A percentile compares a stretch with the other conserved stretches of the same genome.
Evolutionary conservation across 1,139 yeast species (phyloP).

Genomic region (Candida glucosophila): DNA sequence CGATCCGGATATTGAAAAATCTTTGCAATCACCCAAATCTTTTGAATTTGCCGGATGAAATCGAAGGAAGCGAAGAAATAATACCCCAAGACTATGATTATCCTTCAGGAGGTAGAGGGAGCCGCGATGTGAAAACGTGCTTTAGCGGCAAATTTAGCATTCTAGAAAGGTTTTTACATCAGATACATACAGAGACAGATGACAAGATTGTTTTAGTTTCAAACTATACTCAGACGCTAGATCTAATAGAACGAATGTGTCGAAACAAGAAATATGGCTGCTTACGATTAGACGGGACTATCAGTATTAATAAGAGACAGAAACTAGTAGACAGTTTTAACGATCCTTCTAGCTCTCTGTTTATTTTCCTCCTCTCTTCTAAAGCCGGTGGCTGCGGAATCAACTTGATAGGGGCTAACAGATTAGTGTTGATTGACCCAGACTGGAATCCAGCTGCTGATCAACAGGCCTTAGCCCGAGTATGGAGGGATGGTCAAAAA

Average conservation of each 20-base stretch:
- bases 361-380: conserved; percentile 80
- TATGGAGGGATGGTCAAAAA: conserved; percentile 98
- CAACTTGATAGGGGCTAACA: conserved; percentile 90
- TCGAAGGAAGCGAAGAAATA: conserved; percentile 56
- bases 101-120: conserved; percentile 29
- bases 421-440: conserved; percentile 83
- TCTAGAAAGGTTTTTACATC: conserved; percentile 66
- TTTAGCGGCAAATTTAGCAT: conserved; percentile 53
- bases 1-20: conserved; percentile 71
- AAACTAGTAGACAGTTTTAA: conserved; percentile 86
- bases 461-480: conserved; percentile 95
- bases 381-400: conserved; percentile 99
- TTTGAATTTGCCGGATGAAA: conserved; percentile 64
- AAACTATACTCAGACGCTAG: conserved; percentile 83
- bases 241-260: conserved; percentile 82
- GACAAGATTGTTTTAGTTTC: conserved; percentile 86
- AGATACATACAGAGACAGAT: conserved; percentile 68
- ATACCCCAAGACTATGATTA: conserved; percentile 70
- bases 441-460: conserved; percentile 99
- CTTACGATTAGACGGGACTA: conserved; percentile 86
- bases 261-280: conserved; percentile 65
- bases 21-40: conserved; percentile 39
- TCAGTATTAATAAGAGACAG: conserved; percentile 88
- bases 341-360: conserved; percentile 83
- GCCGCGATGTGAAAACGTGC: conserved; percentile 53